phyloP scores from a whole-genome alignment of 2,329 filamentous ascomycete genomes.

The Biscogniauxia mediterranea region DNA sequence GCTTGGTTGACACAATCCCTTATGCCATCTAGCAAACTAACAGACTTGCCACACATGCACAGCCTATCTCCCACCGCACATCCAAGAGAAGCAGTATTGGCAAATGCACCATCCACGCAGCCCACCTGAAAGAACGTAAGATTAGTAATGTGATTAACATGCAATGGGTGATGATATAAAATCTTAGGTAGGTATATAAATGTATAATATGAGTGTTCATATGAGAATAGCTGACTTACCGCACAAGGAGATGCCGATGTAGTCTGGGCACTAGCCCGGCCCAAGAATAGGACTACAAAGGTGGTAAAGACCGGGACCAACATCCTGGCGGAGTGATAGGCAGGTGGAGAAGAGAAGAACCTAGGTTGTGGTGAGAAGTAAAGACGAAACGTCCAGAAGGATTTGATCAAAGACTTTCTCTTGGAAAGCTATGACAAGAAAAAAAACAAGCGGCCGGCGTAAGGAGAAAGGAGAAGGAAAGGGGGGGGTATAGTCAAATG shows the following conservation, averaged over 20 bases:
- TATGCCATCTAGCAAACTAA: slow-evolving; percentile 34
- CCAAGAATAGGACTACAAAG: slow-evolving; percentile 13
- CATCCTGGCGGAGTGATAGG: slow-evolving; percentile 16
- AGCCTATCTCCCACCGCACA: slow-evolving; percentile 29
- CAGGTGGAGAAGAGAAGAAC: background rate
- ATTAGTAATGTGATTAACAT: slow-evolving; percentile 12
- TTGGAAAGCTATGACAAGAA: slow-evolving; percentile 7
- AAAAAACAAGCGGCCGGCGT: slow-evolving; percentile 5
- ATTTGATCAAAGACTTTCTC: slow-evolving; percentile 1
- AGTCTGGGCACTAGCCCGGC: slow-evolving; percentile 23
- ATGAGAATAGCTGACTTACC: slow-evolving; percentile 17
- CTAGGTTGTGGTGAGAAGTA: background rate
- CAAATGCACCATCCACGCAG: slow-evolving; percentile 29
- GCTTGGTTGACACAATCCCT: slow-evolving; percentile 38
- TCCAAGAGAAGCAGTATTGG: slow-evolving; percentile 20
- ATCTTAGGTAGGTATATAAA: background rate
- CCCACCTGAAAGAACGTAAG: slow-evolving; percentile 16
- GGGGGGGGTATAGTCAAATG: slow-evolving; percentile 3
- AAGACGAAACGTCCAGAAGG: background rate
- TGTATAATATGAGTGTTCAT: background rate
- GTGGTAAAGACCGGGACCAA: slow-evolving; percentile 13
- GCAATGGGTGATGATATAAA: too few relatives aligned
- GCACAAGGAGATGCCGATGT: slow-evolving; percentile 20
- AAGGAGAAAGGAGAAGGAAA: slow-evolving; percentile 10
- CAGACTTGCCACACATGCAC: slow-evolving; percentile 41